phyloP scores from a whole-genome alignment of 352 stramenopile species.

The Aphanomyces stellatus region DNA sequence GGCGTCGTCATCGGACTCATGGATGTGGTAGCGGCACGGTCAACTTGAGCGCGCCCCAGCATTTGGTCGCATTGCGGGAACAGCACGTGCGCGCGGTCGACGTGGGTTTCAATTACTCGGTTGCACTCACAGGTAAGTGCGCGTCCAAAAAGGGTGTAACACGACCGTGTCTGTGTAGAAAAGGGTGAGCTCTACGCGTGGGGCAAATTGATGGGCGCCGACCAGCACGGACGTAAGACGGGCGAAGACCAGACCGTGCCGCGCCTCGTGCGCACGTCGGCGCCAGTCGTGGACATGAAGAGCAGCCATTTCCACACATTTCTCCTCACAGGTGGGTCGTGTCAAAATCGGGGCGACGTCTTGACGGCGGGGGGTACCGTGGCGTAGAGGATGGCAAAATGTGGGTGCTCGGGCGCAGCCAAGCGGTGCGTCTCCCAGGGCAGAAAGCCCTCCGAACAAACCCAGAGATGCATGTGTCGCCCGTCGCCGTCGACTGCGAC shows the following conservation, averaged over 20 bases:
- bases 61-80: conserved; percentile 69
- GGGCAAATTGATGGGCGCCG: conserved; percentile 55
- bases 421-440: conserved; percentile 47
- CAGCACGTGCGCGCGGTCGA: conserved; percentile 50
- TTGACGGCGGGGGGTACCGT: too few relatives aligned
- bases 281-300: conserved; percentile 51
- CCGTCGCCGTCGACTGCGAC: conserved; percentile 56
- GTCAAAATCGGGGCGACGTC: background rate
- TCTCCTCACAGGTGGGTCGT: conserved; percentile 56
- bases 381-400: conserved; percentile 53
- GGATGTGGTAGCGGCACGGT: conserved; percentile 43
- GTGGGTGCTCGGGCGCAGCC: conserved; percentile 69
- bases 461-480: conserved; percentile 59
- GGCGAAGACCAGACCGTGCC: conserved; percentile 65
- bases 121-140: conserved; percentile 42
- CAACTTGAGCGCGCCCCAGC: conserved; percentile 59
- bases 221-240: conserved; percentile 41
- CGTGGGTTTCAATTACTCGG: conserved; percentile 80
- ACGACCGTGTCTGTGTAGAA: conserved; percentile 23
- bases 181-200: conserved; percentile 78
- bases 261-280: conserved; percentile 56
- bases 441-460: conserved; percentile 46
- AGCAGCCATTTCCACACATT: conserved; percentile 81
- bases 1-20: too few relatives aligned
- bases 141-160: too few relatives aligned